Percentiles rank a stretch among this genome's conserved stretches.
These are phyloP conservation scores for Emmonsiellopsis sp. DNA, from an alignment of 2,329 filamentous ascomycete species.

Conservation along the genomic window DNA sequence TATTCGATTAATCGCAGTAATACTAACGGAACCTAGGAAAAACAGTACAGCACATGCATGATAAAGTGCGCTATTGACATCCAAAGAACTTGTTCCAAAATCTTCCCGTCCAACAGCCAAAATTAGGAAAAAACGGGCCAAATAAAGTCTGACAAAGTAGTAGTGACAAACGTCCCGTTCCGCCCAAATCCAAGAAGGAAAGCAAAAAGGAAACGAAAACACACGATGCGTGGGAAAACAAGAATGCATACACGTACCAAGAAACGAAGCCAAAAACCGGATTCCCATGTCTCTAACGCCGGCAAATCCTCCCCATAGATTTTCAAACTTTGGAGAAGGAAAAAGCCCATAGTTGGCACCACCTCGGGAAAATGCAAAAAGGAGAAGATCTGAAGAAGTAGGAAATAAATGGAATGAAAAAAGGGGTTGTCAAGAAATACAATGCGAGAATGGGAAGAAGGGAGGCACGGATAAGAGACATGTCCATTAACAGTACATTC, in stretches of 20 bases:
- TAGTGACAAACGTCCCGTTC: background rate
- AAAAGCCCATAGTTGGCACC: no score
- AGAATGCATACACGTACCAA: background rate
- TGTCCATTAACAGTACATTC: background rate
- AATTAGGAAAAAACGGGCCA: background rate
- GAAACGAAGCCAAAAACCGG: background rate
- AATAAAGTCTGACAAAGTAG: background rate
- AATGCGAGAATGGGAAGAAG: background rate
- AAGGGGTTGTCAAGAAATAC: background rate
- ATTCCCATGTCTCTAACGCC: background rate
- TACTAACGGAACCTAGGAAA: background rate
- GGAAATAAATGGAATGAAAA: background rate
- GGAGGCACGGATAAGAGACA: background rate
- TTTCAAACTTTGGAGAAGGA: background rate
- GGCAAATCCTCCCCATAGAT: background rate
- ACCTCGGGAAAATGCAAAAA: no score
- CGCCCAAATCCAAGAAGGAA: background rate
- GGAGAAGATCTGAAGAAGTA: no score
- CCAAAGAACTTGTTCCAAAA: background rate
- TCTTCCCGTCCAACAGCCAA: background rate
- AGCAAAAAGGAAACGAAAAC: background rate
- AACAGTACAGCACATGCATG: constrained; percentile 1
- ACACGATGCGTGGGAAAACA: background rate
- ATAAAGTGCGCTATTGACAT: background rate
- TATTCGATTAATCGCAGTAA: background rate